phyloP scores from a whole-genome alignment of 495 filamentous ascomycete genomes.

The Xylaria palmicola region DNA sequence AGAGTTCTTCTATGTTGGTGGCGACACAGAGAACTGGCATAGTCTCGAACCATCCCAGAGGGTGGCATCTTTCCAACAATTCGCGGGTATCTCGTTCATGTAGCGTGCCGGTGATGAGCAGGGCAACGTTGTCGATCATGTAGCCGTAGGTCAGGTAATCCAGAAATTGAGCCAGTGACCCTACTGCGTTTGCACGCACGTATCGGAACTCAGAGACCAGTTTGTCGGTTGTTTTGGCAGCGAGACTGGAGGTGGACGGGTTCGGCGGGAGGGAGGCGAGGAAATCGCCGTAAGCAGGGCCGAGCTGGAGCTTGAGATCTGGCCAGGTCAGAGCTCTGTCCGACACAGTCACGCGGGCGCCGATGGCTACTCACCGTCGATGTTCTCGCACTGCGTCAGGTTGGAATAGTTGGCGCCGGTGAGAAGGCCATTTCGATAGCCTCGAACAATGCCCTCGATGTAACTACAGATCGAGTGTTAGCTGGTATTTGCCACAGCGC shows the following conservation, averaged over 20 bases:
- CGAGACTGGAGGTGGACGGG: slow-evolving; percentile 92
- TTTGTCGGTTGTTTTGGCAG: slow-evolving; percentile 95
- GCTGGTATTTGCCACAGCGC: slow-evolving; percentile 10
- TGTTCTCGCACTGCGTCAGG: slow-evolving; percentile 96
- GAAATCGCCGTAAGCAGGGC: slow-evolving; percentile 95
- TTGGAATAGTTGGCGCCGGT: slow-evolving; percentile 91
- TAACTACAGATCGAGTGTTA: slow-evolving; percentile 59
- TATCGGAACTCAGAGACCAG: slow-evolving; percentile 97
- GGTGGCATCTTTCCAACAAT: slow-evolving; percentile 92
- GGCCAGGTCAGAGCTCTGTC: slow-evolving; percentile 19
- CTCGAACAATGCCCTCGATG: slow-evolving; percentile 94
- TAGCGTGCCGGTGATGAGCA: slow-evolving; percentile 96
- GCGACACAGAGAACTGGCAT: slow-evolving; percentile 97
- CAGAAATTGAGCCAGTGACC: slow-evolving; percentile 88
- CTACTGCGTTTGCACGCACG: slow-evolving; percentile 85
- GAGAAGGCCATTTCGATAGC: slow-evolving; percentile 92
- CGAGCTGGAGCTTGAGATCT: slow-evolving; percentile 98
- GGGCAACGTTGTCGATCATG: slow-evolving; percentile 99
- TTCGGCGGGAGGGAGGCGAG: slow-evolving; percentile 92
- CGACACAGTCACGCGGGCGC: neutral
- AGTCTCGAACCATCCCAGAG: slow-evolving; percentile 97
- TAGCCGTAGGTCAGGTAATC: slow-evolving; percentile 98
- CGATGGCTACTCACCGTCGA: slow-evolving; percentile 69
- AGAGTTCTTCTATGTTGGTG: slow-evolving; percentile 96
- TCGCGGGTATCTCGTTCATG: slow-evolving; percentile 97